A percentile compares a stretch with the other conserved stretches of the same genome.
These are phyloP conservation scores for Rhizopus arrhizus DNA, from an alignment of 371 early-diverging fungal genomes.

Conservation along the genomic window DNA sequence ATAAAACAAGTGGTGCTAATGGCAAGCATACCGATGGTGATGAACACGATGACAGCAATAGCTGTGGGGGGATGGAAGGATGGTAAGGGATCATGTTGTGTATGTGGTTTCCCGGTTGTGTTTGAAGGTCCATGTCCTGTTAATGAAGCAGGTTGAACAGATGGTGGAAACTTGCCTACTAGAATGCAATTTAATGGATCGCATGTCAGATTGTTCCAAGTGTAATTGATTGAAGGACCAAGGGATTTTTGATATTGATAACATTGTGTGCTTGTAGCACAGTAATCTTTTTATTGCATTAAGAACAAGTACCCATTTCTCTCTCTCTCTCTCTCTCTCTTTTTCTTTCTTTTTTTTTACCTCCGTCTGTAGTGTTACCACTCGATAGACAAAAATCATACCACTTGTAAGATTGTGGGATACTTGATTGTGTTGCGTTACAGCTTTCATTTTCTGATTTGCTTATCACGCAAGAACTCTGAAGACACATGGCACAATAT, in stretches of 20 bases:
- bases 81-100: background rate
- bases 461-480: constrained; percentile 42
- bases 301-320: no score
- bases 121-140: background rate
- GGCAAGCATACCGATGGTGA: background rate
- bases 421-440: no score
- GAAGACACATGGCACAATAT: constrained; percentile 53
- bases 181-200: constrained; percentile 37
- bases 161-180: background rate
- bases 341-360: no score
- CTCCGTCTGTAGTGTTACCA: constrained; percentile 40
- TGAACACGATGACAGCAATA: background rate
- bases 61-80: background rate
- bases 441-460: constrained; percentile 27
- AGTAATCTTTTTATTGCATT: constrained; percentile 16
- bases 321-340: no score
- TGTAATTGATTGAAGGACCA: constrained; percentile 14
- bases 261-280: constrained; percentile 46
- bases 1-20: background rate
- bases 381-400: constrained; percentile 47
- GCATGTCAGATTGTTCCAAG: constrained; percentile 48
- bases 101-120: background rate
- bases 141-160: background rate
- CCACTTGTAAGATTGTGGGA: constrained; percentile 29
- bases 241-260: constrained; percentile 44